Conservation (phyloP, 495 filamentous ascomycete genomes). For the Neurospora sublineolata region DNA sequence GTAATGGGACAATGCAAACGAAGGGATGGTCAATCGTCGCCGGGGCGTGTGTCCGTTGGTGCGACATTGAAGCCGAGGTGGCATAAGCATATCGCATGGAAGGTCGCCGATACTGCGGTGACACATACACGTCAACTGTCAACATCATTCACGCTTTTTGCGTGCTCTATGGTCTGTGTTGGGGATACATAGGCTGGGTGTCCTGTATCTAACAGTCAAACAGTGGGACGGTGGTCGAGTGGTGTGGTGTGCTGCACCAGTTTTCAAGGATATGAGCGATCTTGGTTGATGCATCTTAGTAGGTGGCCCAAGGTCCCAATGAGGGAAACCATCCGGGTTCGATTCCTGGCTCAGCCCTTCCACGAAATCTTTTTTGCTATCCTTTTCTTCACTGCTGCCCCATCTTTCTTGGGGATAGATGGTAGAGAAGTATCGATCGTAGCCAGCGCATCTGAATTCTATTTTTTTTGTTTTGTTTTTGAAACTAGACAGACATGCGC, state of each 20-base stretch:
- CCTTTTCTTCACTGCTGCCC: neutral
- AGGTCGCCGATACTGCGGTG: neutral
- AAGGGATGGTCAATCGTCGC: neutral
- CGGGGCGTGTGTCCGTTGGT: neutral
- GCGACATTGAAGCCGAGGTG: neutral
- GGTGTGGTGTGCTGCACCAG: neutral
- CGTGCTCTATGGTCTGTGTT: neutral
- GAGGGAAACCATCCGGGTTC: neutral
- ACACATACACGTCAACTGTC: neutral
- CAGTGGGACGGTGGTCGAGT: neutral
- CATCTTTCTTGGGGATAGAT: neutral
- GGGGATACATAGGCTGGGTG: neutral
- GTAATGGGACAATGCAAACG: neutral
- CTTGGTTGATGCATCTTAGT: neutral
- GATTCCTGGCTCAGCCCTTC: neutral
- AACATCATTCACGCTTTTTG: too few species aligned
- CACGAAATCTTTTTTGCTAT: neutral
- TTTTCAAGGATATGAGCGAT: neutral
- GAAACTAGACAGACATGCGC: neutral
- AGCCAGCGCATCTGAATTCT: neutral
- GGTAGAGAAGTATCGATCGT: neutral
- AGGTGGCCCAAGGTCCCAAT: neutral
- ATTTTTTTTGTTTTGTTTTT: neutral
- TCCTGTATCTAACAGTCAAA: neutral
- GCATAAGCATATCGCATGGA: neutral